Evolutionary conservation across 495 filamentous ascomycete genomes (phyloP), one percentile per base, ranked within the genome.

Genomic region (Xylaria bambusicola): DNA sequence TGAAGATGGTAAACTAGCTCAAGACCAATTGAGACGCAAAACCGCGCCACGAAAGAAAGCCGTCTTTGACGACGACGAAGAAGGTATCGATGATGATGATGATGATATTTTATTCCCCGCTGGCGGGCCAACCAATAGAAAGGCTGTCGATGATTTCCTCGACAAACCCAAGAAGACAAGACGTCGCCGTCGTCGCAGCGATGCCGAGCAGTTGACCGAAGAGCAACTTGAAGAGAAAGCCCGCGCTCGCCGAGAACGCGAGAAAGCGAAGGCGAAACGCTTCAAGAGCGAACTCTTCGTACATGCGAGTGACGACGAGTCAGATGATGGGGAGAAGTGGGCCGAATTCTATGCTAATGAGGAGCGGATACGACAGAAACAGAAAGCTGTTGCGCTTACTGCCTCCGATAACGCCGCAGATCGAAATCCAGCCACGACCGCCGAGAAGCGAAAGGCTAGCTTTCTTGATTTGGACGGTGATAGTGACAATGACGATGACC

Each of bases 281-380:
- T 90, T 96, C 71, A 97, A 97, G 79, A 92, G 88, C 68, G 84
- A 84, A 18, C 72, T 93, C 38, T 95, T 85, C 70, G 88, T 98
- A 35, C 80, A 87, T 60, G 83, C 85, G 35, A 90, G 86, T 69
- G 89, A 91, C 60, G 91, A 94, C 55, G 91, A 95, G 60, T 84
- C 79, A n/a, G 88, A 88, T 53, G 85, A 85, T 35, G 82, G 80
- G 33, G 86, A 88, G 49, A 76, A 77, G 38, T 84, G 90, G 66
- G 71, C 69, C 53, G 81, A 81, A 40, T 96, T 94, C 70, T 95
- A 92, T 74, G 79, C 63, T 2, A 71, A 66, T 44, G 68, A 71
- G 57, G 66, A 69, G 73, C 79, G 59, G 72, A 86, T 59, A 74
- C 78, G 59, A 69, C 73, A 35, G 81, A 85, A 58, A 72, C 72